Evolutionary conservation across 2,329 filamentous ascomycete species (phyloP).

Genomic region (Verticillium nonalfalfae): DNA sequence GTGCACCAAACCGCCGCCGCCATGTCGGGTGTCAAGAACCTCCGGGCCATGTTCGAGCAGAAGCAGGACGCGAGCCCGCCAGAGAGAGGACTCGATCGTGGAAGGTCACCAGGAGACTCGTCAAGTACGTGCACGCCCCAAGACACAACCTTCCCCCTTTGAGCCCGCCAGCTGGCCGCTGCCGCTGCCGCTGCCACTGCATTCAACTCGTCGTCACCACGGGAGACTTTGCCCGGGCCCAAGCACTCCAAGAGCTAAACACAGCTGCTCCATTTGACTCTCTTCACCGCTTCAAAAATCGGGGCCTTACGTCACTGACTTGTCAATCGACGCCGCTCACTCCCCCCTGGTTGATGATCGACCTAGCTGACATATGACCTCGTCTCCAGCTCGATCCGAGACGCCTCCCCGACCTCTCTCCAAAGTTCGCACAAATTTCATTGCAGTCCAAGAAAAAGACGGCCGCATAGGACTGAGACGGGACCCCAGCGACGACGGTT

Average conservation of each 20-base stretch:
- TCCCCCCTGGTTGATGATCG: background rate
- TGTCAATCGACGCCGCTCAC: background rate
- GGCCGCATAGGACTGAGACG: conserved; percentile 47
- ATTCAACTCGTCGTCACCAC: background rate
- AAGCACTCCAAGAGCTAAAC: background rate
- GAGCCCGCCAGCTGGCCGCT: background rate
- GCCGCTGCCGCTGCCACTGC: background rate
- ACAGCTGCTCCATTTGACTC: background rate
- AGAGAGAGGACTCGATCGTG: conserved; percentile 41
- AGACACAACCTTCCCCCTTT: background rate
- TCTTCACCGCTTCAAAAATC: background rate
- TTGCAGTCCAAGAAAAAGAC: conserved; percentile 62
- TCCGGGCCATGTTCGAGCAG: conserved; percentile 75
- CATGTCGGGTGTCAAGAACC: conserved; percentile 66
- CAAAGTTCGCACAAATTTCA: conserved; percentile 69
- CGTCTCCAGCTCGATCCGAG: conserved; percentile 9
- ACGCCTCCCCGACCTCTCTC: conserved; percentile 54
- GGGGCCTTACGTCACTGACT: background rate
- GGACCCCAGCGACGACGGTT: conserved; percentile 35
- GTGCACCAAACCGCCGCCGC: conserved; percentile 22
- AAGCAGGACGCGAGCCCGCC: conserved; percentile 60
- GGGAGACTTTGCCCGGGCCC: background rate
- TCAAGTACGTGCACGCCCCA: conserved; percentile 25
- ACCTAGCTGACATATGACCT: conserved; percentile 4
- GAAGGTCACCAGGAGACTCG: conserved; percentile 55